Conservation (phyloP, 768 basidiomycete genomes). For the Tricholoma saponaceum region DNA sequence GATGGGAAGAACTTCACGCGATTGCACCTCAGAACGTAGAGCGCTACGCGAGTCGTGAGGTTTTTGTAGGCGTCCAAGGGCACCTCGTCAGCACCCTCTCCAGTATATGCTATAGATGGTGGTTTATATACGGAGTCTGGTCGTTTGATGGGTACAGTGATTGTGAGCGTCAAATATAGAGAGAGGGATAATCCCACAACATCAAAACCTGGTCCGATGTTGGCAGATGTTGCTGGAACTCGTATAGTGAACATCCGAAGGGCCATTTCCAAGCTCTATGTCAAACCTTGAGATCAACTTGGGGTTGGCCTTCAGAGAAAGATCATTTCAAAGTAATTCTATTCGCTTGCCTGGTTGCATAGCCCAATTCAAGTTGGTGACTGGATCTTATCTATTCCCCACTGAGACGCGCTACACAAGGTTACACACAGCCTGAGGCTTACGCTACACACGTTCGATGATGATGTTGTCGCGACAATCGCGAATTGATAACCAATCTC, state of each 20-base stretch:
- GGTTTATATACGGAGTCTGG: conserved; percentile 32
- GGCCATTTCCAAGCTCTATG: conserved; percentile 7
- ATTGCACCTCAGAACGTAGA: conserved; percentile 96
- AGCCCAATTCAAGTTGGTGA: no score
- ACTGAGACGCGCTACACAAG: no score
- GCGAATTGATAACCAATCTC: not conserved
- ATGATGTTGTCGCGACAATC: not conserved
- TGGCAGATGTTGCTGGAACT: conserved; percentile 97
- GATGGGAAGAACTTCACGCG: conserved; percentile 70
- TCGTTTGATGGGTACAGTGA: conserved; percentile 34
- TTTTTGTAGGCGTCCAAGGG: conserved; percentile 96
- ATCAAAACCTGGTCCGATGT: conserved; percentile 98
- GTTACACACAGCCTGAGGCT: no score
- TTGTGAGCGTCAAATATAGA: conserved; percentile 72
- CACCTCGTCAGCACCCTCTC: conserved; percentile 88
- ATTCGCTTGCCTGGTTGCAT: not conserved
- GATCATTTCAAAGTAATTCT: not conserved
- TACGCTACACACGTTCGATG: not conserved
- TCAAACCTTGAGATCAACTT: not conserved
- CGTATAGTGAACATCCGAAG: conserved; percentile 58
- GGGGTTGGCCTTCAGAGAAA: not conserved
- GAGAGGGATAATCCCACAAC: conserved; percentile 98
- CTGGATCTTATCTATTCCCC: not conserved
- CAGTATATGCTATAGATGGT: conserved; percentile 73
- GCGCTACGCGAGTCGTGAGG: conserved; percentile 92